A percentile compares a stretch with the other conserved stretches of the same genome.
These are phyloP conservation scores for Coemansia sp. DNA, from an alignment of 192 early-diverging fungal genomes.

Conservation along the genomic window DNA sequence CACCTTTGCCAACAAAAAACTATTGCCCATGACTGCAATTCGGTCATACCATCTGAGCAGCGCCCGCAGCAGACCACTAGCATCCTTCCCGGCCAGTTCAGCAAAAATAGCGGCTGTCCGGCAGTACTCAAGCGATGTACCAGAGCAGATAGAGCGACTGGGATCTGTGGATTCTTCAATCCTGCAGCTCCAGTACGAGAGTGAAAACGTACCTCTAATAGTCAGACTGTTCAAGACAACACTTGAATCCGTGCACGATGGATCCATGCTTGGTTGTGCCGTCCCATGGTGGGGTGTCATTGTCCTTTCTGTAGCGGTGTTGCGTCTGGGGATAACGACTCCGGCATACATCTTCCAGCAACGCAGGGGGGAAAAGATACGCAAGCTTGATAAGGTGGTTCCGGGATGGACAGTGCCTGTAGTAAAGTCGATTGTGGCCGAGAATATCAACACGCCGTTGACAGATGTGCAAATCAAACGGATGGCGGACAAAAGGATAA, in stretches of 20 bases:
- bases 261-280: conserved; percentile 8
- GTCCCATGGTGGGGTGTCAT: conserved; percentile 49
- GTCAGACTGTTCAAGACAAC: conserved; percentile 21
- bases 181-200: neutral
- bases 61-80: too few relatives aligned
- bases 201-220: conserved; percentile 9
- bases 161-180: neutral
- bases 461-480: conserved; percentile 7
- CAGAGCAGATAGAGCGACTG: neutral
- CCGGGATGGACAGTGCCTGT: conserved; percentile 17
- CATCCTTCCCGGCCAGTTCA: too few relatives aligned
- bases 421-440: conserved; percentile 9
- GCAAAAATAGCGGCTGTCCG: neutral
- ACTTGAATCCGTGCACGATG: conserved; percentile 35
- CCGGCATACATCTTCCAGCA: conserved; percentile 37
- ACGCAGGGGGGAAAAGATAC: conserved; percentile 12
- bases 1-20: neutral
- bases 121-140: neutral
- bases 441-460: conserved; percentile 4
- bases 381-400: conserved; percentile 1
- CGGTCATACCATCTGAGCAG: neutral
- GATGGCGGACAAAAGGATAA: conserved; percentile 8
- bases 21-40: neutral
- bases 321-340: conserved; percentile 17
- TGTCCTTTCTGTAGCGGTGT: conserved; percentile 14